Evolutionary conservation across 1,139 yeast genomes (phyloP), one percentile per base, ranked within the genome.

Genomic region (Debaryomyces subglobosus): DNA sequence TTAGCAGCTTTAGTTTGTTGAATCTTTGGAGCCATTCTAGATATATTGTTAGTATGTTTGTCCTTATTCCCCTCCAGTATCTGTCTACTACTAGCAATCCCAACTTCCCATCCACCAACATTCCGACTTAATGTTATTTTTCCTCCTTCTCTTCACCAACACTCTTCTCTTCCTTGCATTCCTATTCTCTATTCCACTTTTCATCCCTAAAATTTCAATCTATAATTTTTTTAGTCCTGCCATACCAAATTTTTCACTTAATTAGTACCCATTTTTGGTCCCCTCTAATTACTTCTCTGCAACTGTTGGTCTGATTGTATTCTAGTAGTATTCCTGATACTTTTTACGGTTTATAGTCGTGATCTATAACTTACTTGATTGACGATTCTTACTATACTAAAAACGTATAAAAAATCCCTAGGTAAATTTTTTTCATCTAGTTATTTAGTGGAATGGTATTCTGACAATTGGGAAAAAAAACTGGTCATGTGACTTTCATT

Each of bases 1-100:
- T 92, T 92, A 75, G 96, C 97, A 79, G 98, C 97, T 86, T 94
- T 94, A 74, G 97, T 88, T 81, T 90, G 95, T 85, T 92, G 98
- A 80, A 89, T 83, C 84, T 92, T 94, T 85, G 98, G 98, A 80
- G 98, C 97, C 99, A 94, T 92, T 79, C 84, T 75, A 62, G 43
- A 44, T 20, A 44, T 20, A 29, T 49, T 57, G 78, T 74, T 75
- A 74, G 79, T 74, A 69, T 34, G 15, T 7, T n/a, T 20, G 24
- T 13, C 16, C 20, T 16, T 8, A 10, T 15, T 27, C 23, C n/a
- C n/a, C 13, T 12, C 30, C 34, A 9, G 13, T 16, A 27, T 27
- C 33, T 9, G 24, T 27, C 15, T 10, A 15, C 34, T 29, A 39
- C 42, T 38, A 38, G 41, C 8, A 35, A 35, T n/a, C 20, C 21